These are phyloP conservation scores for Gastrolobium villosum DNA, from an alignment of 306 rosid genomes.

Conservation along the genomic window DNA sequence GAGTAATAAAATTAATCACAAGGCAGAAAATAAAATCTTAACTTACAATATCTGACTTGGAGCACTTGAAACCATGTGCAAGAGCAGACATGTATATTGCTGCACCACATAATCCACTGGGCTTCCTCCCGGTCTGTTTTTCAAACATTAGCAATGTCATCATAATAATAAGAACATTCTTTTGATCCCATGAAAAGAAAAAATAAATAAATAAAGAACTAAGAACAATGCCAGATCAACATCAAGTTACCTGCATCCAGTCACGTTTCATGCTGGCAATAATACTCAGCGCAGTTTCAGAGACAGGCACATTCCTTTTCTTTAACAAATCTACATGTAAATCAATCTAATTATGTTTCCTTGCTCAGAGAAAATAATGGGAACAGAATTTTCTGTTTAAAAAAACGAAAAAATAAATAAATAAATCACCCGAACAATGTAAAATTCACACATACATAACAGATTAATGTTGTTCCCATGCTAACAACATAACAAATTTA, in stretches of 20 bases:
- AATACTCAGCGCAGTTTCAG: conserved; percentile 74
- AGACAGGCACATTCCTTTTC: conserved; percentile 61
- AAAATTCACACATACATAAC: not conserved
- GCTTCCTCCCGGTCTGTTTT: conserved; percentile 91
- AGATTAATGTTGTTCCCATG: not conserved
- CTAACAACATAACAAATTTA: conserved; percentile 1
- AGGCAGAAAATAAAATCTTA: conserved; percentile 33
- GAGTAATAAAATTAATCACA: conserved; percentile 22
- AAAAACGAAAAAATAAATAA: not conserved
- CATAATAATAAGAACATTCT: conserved; percentile 11
- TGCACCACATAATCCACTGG: conserved; percentile 92
- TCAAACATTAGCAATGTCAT: conserved; percentile 34
- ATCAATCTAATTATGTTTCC: conserved; percentile 34
- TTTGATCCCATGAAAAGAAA: not conserved
- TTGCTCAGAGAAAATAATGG: conserved; percentile 2
- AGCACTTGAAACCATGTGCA: conserved; percentile 74
- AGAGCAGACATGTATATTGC: conserved; percentile 87
- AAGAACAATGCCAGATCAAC: conserved; percentile 16
- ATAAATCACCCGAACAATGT: not conserved
- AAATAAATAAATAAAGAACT: conserved; percentile 1
- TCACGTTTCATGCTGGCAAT: conserved; percentile 91
- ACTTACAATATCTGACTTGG: conserved; percentile 89
- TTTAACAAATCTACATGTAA: conserved; percentile 56
- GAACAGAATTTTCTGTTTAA: not conserved
- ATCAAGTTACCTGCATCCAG: conserved; percentile 86